phyloP scores from a whole-genome alignment of 176 grass and related monocot genomes.

The Oryza brachyantha region DNA sequence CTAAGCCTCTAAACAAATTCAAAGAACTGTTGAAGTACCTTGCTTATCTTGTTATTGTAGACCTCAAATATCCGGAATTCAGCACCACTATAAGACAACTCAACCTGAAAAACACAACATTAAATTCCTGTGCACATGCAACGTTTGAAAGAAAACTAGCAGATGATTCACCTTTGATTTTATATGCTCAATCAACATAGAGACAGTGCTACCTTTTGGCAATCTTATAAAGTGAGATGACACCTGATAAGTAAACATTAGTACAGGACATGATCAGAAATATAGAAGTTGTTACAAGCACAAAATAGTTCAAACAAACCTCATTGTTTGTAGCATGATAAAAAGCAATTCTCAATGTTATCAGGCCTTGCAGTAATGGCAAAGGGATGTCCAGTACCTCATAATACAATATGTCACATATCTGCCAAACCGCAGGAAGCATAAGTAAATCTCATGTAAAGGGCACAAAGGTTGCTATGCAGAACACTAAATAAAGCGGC shows the following conservation, averaged over 20 bases:
- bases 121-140: constrained; percentile 4
- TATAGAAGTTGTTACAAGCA: constrained; percentile 9
- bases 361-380: constrained; percentile 70
- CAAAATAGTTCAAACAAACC: constrained; percentile 32
- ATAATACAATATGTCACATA: constrained; percentile 71
- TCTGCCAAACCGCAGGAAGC: constrained; percentile 43
- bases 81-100: constrained; percentile 47
- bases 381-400: constrained; percentile 80
- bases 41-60: constrained; percentile 59
- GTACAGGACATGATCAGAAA: constrained; percentile 26
- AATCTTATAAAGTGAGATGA: constrained; percentile 46
- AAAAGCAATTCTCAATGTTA: constrained; percentile 61
- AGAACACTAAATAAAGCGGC: background rate
- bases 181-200: constrained; percentile 55
- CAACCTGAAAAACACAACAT: constrained; percentile 43
- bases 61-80: constrained; percentile 63
- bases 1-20: background rate
- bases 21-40: constrained; percentile 40
- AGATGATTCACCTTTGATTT: constrained; percentile 57
- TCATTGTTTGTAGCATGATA: constrained; percentile 54
- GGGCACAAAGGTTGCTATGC: background rate
- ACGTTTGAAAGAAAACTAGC: background rate
- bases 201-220: constrained; percentile 52
- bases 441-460: constrained; percentile 28
- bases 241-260: constrained; percentile 39